A percentile compares a stretch with the other conserved stretches of the same genome.
These are phyloP conservation scores for Ichthyophthirius multifiliis DNA, from an alignment of 169 alveolate genomes.

Conservation along the genomic window DNA sequence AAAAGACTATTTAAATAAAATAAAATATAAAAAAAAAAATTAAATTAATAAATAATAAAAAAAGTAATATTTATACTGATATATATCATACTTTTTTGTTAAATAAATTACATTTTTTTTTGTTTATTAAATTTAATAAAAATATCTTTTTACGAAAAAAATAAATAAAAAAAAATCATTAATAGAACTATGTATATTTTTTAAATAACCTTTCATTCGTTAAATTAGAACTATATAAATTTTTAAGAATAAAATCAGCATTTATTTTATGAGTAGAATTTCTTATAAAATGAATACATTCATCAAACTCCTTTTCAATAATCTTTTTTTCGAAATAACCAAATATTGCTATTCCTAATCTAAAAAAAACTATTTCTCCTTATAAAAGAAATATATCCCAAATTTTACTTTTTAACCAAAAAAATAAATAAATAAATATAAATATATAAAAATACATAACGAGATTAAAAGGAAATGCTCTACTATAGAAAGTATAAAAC, in stretches of 20 bases:
- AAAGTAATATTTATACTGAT: too few relatives aligned
- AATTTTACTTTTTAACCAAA: neutral
- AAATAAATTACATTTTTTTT: too few relatives aligned
- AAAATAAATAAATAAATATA: neutral
- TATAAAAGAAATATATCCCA: slow-evolving; percentile 4
- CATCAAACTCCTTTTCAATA: neutral
- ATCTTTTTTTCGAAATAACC: neutral
- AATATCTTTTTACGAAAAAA: too few relatives aligned
- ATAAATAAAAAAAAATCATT: too few relatives aligned
- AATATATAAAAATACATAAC: neutral
- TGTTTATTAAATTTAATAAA: too few relatives aligned
- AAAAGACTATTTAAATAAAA: too few relatives aligned
- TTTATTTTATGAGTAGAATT: slow-evolving; percentile 7
- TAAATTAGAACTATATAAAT: neutral
- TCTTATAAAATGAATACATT: slow-evolving; percentile 4
- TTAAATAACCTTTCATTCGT: neutral
- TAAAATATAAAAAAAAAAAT: too few relatives aligned
- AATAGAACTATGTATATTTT: too few relatives aligned
- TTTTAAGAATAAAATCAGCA: neutral
- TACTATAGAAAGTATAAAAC: slow-evolving; percentile 13
- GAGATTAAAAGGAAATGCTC: neutral
- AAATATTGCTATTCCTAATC: neutral
- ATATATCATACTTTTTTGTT: too few relatives aligned
- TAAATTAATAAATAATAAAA: too few relatives aligned
- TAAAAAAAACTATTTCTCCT: neutral